Percentiles rank a stretch among this genome's conserved stretches.
These are phyloP conservation scores for Solanum appendiculatum DNA, from an alignment of 257 asterid species.

Conservation along the genomic window DNA sequence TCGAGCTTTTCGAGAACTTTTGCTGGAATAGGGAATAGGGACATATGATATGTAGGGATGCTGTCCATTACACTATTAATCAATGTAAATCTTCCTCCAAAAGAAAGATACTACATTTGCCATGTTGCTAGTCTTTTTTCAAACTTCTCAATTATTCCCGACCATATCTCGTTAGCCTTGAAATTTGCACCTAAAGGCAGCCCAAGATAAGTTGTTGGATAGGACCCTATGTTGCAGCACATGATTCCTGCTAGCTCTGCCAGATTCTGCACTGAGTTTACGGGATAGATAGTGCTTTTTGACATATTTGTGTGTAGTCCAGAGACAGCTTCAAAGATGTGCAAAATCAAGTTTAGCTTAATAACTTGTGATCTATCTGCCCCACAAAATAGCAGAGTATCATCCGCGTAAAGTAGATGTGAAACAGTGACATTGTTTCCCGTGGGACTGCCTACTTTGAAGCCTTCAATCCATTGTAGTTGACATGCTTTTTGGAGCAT, in stretches of 20 bases:
- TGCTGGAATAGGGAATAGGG: background rate
- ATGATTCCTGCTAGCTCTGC: background rate
- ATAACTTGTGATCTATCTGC: background rate
- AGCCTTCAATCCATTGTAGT: background rate
- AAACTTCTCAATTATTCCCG: background rate
- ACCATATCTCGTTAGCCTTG: background rate
- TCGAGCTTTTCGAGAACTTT: background rate
- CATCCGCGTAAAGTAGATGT: background rate
- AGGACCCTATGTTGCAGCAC: background rate
- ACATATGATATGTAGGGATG: background rate
- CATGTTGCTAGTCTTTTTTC: background rate
- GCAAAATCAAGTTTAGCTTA: background rate
- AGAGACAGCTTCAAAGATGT: background rate
- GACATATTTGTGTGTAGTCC: background rate
- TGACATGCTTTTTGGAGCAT: background rate
- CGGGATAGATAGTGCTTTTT: background rate
- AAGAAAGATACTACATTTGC: too few relatives aligned
- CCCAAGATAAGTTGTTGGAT: background rate
- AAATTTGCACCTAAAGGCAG: background rate
- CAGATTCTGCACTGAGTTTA: background rate
- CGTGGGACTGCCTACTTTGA: background rate
- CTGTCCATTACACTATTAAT: background rate
- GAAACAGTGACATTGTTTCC: background rate
- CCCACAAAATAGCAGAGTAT: background rate
- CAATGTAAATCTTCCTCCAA: background rate